Percentiles rank a stretch among this genome's conserved stretches.
Evolutionary conservation across 2,329 filamentous ascomycete species (phyloP).

Genomic region (Orbilia brochopaga): DNA sequence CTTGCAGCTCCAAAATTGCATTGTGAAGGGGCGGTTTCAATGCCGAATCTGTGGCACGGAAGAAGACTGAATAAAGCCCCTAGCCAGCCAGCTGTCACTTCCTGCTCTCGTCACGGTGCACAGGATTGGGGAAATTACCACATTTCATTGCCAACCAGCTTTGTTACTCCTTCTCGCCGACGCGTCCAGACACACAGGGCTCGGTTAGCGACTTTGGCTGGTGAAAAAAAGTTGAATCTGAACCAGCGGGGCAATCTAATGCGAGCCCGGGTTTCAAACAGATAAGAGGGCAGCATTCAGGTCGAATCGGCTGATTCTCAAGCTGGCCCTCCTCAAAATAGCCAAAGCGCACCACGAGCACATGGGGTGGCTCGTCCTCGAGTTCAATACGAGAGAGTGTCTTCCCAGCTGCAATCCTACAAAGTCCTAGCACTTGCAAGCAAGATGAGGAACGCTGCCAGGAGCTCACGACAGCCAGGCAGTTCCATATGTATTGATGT

Average conservation of each 20-base stretch:
- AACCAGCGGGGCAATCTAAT: slow-evolving; percentile 37
- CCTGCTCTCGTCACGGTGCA: slow-evolving; percentile 38
- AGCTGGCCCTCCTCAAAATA: slow-evolving; percentile 21
- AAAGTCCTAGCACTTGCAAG: too few relatives aligned
- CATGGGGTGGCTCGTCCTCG: neutral
- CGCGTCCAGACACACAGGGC: neutral
- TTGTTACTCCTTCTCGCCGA: neutral
- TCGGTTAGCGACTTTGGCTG: neutral
- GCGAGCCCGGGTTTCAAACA: slow-evolving; percentile 42
- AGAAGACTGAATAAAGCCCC: neutral
- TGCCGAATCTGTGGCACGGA: slow-evolving; percentile 1
- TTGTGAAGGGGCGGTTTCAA: neutral
- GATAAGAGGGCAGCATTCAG: slow-evolving; percentile 25
- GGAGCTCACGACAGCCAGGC: too few relatives aligned
- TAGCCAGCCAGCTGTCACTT: neutral
- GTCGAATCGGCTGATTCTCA: slow-evolving; percentile 30
- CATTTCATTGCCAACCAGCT: slow-evolving; percentile 20
- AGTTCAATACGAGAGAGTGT: neutral
- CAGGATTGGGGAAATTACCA: slow-evolving; percentile 23
- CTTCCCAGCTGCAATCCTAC: neutral
- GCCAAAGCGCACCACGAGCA: slow-evolving; percentile 7
- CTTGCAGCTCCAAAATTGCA: neutral
- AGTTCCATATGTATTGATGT: too few relatives aligned
- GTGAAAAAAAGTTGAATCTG: slow-evolving; percentile 12
- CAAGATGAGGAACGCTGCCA: too few relatives aligned